phyloP scores from a whole-genome alignment of 257 asterid species.

The Lycium barbarum region DNA sequence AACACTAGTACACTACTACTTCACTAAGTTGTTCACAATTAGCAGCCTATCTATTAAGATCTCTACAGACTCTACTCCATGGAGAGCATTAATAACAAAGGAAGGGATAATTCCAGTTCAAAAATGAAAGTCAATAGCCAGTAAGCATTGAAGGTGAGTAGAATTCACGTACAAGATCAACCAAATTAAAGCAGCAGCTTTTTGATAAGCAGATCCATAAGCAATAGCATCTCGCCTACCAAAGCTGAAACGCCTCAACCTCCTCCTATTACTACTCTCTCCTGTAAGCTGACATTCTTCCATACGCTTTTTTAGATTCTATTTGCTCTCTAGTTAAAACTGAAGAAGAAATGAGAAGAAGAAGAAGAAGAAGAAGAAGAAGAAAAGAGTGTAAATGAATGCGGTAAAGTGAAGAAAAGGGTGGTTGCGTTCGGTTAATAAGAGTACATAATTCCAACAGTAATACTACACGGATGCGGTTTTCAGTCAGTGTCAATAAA shows the following conservation, averaged over 20 bases:
- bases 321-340: too few relatives aligned
- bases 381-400: too few relatives aligned
- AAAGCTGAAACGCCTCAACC: constrained; percentile 31
- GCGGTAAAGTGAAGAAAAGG: too few relatives aligned
- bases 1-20: not conserved
- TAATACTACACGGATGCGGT: too few relatives aligned
- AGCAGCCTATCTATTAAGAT: too few relatives aligned
- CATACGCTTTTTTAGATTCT: constrained; percentile 34
- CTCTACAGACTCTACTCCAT: not conserved
- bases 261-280: constrained; percentile 44
- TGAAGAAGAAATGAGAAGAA: too few relatives aligned
- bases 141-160: not conserved
- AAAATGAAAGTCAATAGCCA: too few relatives aligned
- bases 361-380: too few relatives aligned
- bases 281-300: constrained; percentile 57
- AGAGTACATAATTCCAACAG: too few relatives aligned
- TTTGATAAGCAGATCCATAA: constrained; percentile 77
- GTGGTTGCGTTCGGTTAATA: too few relatives aligned
- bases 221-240: constrained; percentile 74
- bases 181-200: constrained; percentile 97
- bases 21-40: too few relatives aligned
- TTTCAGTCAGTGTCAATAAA: too few relatives aligned
- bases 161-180: constrained; percentile 76
- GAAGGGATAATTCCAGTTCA: not conserved
- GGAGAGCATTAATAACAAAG: not conserved